Evolutionary conservation across 176 grass and related monocot species (phyloP).

Genomic region (Puya raimondii): DNA sequence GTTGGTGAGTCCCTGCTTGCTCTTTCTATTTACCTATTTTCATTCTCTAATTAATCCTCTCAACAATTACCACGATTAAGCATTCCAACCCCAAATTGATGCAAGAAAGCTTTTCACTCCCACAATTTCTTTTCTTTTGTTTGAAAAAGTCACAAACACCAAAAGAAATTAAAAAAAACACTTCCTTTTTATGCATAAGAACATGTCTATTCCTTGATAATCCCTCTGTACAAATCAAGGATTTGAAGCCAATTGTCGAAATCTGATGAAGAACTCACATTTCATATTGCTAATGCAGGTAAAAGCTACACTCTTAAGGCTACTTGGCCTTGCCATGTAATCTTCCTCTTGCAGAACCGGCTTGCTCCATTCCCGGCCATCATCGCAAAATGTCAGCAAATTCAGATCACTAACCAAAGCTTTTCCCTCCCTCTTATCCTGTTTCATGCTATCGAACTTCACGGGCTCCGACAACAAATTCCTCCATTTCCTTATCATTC

Average conservation of each 20-base stretch:
- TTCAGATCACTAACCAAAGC: constrained; percentile 3
- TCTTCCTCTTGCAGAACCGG: constrained; percentile 42
- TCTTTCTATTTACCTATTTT: no score
- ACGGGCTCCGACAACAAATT: constrained; percentile 11
- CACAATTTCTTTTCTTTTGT: no score
- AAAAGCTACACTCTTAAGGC: constrained; percentile 44
- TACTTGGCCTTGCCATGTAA: constrained; percentile 64
- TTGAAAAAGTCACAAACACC: no score
- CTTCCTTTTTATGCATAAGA: background rate
- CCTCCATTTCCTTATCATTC: constrained; percentile 37
- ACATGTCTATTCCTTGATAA: background rate
- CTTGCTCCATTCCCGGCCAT: constrained; percentile 1
- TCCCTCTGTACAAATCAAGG: background rate
- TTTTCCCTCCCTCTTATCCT: constrained; percentile 10
- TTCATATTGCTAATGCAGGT: background rate
- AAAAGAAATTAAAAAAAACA: no score
- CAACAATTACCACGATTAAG: no score
- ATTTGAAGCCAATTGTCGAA: background rate
- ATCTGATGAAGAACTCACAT: background rate
- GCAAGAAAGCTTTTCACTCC: no score
- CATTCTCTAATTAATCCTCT: no score
- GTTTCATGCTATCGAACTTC: constrained; percentile 15
- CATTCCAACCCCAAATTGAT: no score
- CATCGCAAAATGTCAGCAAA: constrained; percentile 22
- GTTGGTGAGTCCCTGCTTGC: no score